Base-by-base conservation (phyloP, 768 basidiomycete genomes). In the Lactarius evosmus region DNA sequence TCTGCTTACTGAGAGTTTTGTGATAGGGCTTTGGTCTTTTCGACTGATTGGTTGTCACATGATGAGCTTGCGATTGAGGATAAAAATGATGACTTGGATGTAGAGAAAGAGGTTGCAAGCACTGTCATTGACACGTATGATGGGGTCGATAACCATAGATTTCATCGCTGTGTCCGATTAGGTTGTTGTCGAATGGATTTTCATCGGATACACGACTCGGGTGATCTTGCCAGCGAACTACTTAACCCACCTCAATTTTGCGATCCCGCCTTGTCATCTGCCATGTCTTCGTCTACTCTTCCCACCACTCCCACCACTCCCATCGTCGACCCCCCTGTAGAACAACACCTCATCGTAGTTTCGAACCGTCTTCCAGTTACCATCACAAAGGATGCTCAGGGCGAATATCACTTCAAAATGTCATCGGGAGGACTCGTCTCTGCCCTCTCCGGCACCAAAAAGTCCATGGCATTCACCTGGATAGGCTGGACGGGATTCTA, bases 361-460 rank as follows among this genome's bases (percentile, higher is more conserved):
- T 91, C 92, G 57, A 98, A 98, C 78, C 86, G 96, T 59, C 87
- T 98, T 63, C 96, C 96, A 25, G 84, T 98, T 65, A 97, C 96
- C 53, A 98, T 98, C 74, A 92, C 80, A 75, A 96, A 94, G 79
- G 95, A 98, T 84, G 87, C 84, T 16, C 78, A 81, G 57, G 95
- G 95, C 73, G 88, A 96, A 75, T 98, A 95, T 76, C 92, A 95
- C 80, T 98, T 97, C 85, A 91, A 96, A 82, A 97, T 98, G 95
- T 95, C 93, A 64, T 95, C 93, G 3, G 97, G 97, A 32, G 97
- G 97, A 60, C 90, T 99, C 66, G 97, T 98, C 67, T 95, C 92
- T 58, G 97, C 97, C 65, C 87, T 99, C 69, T 90, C 91, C 27
- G 96, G 97, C 53, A 96, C 95, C 84, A 99, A 99, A 79, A 98